Base-by-base conservation (phyloP, 345 rosid genomes). In the Eucalyptus tenuipes region DNA sequence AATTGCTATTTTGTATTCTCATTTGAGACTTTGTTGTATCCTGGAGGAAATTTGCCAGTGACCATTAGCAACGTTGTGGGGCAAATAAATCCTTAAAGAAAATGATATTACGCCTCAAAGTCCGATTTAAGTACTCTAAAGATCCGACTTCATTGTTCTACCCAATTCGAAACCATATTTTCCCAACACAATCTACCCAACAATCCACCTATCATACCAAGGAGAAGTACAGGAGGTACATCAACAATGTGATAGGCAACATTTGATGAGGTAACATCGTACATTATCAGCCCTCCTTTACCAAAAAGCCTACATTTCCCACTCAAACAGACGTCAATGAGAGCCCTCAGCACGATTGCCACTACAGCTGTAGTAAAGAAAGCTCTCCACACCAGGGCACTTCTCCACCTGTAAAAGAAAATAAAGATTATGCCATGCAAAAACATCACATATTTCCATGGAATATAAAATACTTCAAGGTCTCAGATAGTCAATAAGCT, bases 271-370 rank as follows among this genome's bases (percentile, higher is more conserved):
- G 96, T 94, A 86, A 91, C 98, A 89, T 96, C 99, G 48, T 91
- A 97, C 98, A 96, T 95, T 88, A 97, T 97, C 85, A 97, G 90
- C 64, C 99, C 99, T 33, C 99, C 99, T 88, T 92, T 96, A 59
- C 99, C 99, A 93, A 97, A 97, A 89, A 96, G 92, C 37, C 99
- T 98, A 66, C 99, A 97, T 88, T 94, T 93, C 42, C 97, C 99
- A 87, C 96, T 95, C 87, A 93, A 91, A 89, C 99, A 97, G 86
- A 96, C 91, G 86, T 97, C 99, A 87, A 97, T 97, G 40, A 97
- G 91, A 88, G 98, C 98, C 87, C 98, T 94, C 53, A 97, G 97
- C 33, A 97, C 92, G 82, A 97, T 92, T 68, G 98, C 99, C 90
- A 97, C 98, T 85, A 95, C 90, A 85, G 98, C 98, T 20, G 99